Conservation (phyloP, 768 basidiomycete genomes). For the Lenzites betulinus region DNA sequence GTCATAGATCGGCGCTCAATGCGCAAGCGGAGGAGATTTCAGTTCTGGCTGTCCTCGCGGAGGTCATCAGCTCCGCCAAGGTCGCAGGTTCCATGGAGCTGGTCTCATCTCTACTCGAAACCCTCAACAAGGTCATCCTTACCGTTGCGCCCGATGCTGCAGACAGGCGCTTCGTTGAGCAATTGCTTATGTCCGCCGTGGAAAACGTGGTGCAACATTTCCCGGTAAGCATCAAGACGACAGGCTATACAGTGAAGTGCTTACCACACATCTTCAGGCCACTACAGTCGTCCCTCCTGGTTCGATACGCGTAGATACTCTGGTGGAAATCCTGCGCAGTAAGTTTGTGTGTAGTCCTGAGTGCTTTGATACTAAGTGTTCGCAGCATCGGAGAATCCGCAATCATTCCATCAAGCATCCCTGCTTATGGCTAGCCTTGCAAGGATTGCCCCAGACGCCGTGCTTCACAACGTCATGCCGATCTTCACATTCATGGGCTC, state of each 20-base stretch:
- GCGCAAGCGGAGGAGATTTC: conserved; percentile 44
- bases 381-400: conserved; percentile 85
- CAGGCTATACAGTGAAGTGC: too few species aligned
- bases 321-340: conserved; percentile 89
- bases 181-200: conserved; percentile 81
- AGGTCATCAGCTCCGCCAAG: conserved; percentile 64
- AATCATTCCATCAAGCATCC: conserved; percentile 92
- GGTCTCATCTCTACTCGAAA: conserved; percentile 70
- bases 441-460: conserved; percentile 83
- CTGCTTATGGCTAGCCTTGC: conserved; percentile 85
- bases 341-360: conserved; percentile 21
- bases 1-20: conserved; percentile 19
- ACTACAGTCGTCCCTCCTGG: conserved; percentile 53
- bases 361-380: not conserved
- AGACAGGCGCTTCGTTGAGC: conserved; percentile 79
- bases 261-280: conserved; percentile 42
- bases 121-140: conserved; percentile 65
- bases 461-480: conserved; percentile 94
- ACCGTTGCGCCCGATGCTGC: conserved; percentile 53
- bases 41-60: conserved; percentile 60
- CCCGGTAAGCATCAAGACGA: conserved; percentile 44
- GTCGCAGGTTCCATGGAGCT: conserved; percentile 74
- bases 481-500: conserved; percentile 99
- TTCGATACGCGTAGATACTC: conserved; percentile 75
- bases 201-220: conserved; percentile 63